Base-by-base conservation (phyloP, 2,329 filamentous ascomycete species). In the Fusarium cyanostomum region DNA sequence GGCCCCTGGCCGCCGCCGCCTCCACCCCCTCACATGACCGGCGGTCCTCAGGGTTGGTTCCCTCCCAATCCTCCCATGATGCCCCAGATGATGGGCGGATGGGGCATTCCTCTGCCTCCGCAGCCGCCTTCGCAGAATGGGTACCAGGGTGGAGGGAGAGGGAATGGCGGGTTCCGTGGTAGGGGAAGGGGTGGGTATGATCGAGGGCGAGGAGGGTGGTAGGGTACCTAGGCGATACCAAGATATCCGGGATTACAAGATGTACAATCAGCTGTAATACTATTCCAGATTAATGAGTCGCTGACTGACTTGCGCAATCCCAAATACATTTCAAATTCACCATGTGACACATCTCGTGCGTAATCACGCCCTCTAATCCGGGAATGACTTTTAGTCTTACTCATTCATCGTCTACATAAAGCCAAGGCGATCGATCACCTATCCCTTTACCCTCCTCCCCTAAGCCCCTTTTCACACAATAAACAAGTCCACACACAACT, bases 1-100 rank as follows among this genome's bases (percentile, higher is more conserved):
- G 79, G 79, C 3, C 73, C 75, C 10, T 82, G 80, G 79, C 79
- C 76, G 4, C 77, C 77, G 8, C 77, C 79, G 0, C 75, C 73
- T 1, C 72, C 72, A n/a, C 73, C 69, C 38, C 71, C 67, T 18
- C 54, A 59, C 9, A 59, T 71, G 60, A 46, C 58, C 7, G 59
- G 53, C 46, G 49, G 44, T 55, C 59, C 51, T 52, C 66, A 27
- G 62, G 64, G 52, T 42, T 77, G 74, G 75, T 71, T 67, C 8
- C 64, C 57, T 34, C 56, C 68, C 4, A 70, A 75, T 35, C 65
- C 71, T 16, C 57, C 64, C 21, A 67, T 73, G 56, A 59, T 67
- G 39, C 50, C 65, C 8, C 71, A 67, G 33, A 72, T 72, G 64
- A 68, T 72, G 58, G 68, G 68, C 21, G 64, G 64, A 4, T 73